Percentiles rank a stretch among this genome's conserved stretches.
phyloP scores from a whole-genome alignment of 192 early-diverging fungal genomes.

The Thamnidium elegans region DNA sequence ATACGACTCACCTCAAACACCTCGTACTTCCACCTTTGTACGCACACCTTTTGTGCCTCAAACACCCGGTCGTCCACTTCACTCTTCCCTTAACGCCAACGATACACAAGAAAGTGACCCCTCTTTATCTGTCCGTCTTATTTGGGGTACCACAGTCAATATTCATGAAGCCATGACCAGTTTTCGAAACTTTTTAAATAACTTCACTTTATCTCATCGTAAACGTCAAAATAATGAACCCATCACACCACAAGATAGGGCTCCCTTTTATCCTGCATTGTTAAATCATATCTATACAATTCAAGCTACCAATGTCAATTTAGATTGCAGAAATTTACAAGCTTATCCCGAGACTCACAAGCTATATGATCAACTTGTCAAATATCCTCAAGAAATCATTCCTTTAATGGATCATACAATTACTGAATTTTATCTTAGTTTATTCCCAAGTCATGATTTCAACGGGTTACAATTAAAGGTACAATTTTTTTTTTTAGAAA shows the following conservation, averaged over 20 bases:
- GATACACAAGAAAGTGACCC: slow-evolving; percentile 41
- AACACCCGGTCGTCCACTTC: neutral
- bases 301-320: slow-evolving; percentile 72
- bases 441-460: slow-evolving; percentile 59
- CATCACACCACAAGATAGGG: slow-evolving; percentile 45
- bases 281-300: slow-evolving; percentile 48
- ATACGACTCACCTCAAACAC: slow-evolving; percentile 25
- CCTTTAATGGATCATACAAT: slow-evolving; percentile 89
- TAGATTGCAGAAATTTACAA: slow-evolving; percentile 83
- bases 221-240: slow-evolving; percentile 35
- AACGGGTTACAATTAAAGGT: slow-evolving; percentile 28
- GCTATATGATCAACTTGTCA: slow-evolving; percentile 83
- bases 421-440: slow-evolving; percentile 66
- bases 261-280: slow-evolving; percentile 77
- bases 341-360: slow-evolving; percentile 62
- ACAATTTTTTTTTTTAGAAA: no score
- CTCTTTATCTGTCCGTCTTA: slow-evolving; percentile 48
- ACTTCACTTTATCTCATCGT: slow-evolving; percentile 62
- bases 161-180: slow-evolving; percentile 75
- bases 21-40: slow-evolving; percentile 29
- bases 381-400: slow-evolving; percentile 96
- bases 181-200: slow-evolving; percentile 79
- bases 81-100: no score
- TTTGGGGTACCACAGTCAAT: slow-evolving; percentile 95
- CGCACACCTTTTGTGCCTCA: slow-evolving; percentile 23